A percentile compares a stretch with the other conserved stretches of the same genome.
Evolutionary conservation across 2,329 filamentous ascomycete species (phyloP).

Genomic region (Nemania sp.): DNA sequence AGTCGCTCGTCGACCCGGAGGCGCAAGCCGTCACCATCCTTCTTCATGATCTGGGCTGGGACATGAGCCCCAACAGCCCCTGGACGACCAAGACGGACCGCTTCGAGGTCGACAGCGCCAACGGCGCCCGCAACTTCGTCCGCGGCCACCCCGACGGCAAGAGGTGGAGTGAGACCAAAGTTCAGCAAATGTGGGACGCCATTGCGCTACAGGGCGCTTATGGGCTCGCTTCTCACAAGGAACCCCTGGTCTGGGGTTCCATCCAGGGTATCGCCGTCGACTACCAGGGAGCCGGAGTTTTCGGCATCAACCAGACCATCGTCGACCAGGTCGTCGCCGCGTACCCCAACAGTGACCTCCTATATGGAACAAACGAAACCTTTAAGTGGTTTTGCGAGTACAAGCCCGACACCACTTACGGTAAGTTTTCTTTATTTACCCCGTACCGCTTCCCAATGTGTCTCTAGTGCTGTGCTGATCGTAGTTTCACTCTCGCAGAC

Average conservation of each 20-base stretch:
- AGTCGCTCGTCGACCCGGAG: slow-evolving; percentile 8
- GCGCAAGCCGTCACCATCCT: slow-evolving; percentile 19
- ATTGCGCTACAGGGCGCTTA: slow-evolving; percentile 23
- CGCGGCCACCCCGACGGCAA: slow-evolving; percentile 19
- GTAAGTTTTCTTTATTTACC: slow-evolving; percentile 9
- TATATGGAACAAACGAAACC: slow-evolving; percentile 26
- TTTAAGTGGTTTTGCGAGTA: slow-evolving; percentile 28
- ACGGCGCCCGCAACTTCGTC: slow-evolving; percentile 19
- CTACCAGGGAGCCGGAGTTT: slow-evolving; percentile 14
- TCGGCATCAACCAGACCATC: slow-evolving; percentile 24
- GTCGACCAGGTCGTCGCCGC: slow-evolving; percentile 18
- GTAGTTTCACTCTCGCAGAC: slow-evolving; percentile 10
- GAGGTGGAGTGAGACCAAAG: slow-evolving; percentile 18
- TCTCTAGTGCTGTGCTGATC: neutral
- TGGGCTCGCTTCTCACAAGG: slow-evolving; percentile 20
- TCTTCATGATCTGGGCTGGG: slow-evolving; percentile 28
- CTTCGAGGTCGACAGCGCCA: slow-evolving; percentile 28
- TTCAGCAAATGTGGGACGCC: slow-evolving; percentile 25
- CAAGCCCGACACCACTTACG: slow-evolving; percentile 27
- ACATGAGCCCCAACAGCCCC: slow-evolving; percentile 21
- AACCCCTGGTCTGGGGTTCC: slow-evolving; percentile 20
- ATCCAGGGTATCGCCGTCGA: slow-evolving; percentile 22
- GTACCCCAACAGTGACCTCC: slow-evolving; percentile 22
- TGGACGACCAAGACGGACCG: slow-evolving; percentile 17
- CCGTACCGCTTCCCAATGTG: neutral